phyloP scores from a whole-genome alignment of 768 basidiomycete genomes.

The Neoboletus magnificus region DNA sequence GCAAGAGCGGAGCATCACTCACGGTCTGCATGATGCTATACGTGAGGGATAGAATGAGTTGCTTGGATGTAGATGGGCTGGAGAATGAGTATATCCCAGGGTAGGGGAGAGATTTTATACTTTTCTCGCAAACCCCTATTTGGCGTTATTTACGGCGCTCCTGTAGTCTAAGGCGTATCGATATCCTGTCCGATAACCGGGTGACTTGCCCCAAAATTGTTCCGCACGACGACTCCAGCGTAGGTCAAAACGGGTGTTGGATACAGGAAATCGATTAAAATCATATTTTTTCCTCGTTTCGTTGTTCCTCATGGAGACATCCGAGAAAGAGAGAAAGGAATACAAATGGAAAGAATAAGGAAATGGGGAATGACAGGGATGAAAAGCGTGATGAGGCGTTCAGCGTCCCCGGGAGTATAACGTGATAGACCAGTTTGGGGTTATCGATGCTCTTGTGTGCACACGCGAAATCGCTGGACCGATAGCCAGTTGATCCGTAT shows the following conservation, averaged over 20 bases:
- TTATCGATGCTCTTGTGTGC: neutral
- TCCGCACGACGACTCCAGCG: too few relatives aligned
- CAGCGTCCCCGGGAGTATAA: neutral
- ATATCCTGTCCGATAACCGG: neutral
- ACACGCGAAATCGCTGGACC: neutral
- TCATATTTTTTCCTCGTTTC: too few relatives aligned
- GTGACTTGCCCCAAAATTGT: neutral
- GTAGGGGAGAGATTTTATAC: neutral
- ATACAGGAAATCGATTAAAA: neutral
- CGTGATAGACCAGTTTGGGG: neutral
- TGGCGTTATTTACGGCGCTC: neutral
- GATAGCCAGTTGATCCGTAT: neutral
- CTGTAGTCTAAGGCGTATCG: neutral
- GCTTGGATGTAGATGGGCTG: neutral
- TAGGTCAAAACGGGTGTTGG: neutral
- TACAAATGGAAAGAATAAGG: neutral
- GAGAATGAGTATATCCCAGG: neutral
- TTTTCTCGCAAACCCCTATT: neutral
- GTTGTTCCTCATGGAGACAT: neutral
- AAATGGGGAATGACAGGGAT: neutral
- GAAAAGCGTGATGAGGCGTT: neutral
- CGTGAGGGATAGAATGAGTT: neutral
- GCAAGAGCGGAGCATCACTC: neutral
- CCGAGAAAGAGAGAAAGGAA: neutral
- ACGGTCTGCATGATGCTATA: constrained; percentile 19